Percentiles rank a stretch among this genome's conserved stretches.
Evolutionary conservation across 768 basidiomycete species (phyloP).

Genomic region (Hortiboletus flavorubellus): DNA sequence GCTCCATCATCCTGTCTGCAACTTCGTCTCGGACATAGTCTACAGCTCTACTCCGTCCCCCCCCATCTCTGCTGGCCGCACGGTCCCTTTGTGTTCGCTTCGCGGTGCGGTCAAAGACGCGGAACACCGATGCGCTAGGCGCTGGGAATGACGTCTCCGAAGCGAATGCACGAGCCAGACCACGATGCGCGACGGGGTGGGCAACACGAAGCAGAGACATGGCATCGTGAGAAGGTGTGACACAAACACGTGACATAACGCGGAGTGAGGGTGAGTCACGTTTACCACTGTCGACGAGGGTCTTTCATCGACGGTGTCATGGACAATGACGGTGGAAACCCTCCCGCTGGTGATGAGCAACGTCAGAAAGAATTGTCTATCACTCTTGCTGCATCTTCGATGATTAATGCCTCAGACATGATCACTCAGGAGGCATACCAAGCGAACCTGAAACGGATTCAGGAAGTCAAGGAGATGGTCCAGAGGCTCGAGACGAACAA

Average conservation of each 20-base stretch:
- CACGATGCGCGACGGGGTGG: background rate
- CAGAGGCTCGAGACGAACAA: conserved; percentile 36
- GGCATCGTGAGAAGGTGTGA: conserved; percentile 17
- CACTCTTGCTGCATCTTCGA: conserved; percentile 21
- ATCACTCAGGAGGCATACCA: conserved; percentile 21
- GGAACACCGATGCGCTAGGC: conserved; percentile 51
- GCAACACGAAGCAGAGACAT: conserved; percentile 12
- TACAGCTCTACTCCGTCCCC: conserved; percentile 65
- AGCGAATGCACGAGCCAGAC: conserved; percentile 42
- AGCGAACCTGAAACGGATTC: conserved; percentile 24
- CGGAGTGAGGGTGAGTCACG: background rate
- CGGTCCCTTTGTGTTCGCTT: conserved; percentile 79
- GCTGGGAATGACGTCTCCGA: conserved; percentile 43
- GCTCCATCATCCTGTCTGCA: conserved; percentile 86
- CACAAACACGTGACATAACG: conserved; percentile 14
- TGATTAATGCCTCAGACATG: conserved; percentile 23
- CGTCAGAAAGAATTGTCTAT: conserved; percentile 11
- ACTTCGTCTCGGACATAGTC: conserved; percentile 93
- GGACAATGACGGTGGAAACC: conserved; percentile 7
- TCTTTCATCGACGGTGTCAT: conserved; percentile 6
- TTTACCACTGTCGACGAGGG: background rate
- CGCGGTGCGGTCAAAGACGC: conserved; percentile 81
- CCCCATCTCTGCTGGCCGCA: conserved; percentile 56
- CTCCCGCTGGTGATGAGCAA: conserved; percentile 10
- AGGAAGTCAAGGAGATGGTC: conserved; percentile 30